Percentiles rank a stretch among this genome's conserved stretches.
Evolutionary conservation across 495 filamentous ascomycete genomes (phyloP).

Genomic region (Penicillium cataractarum): DNA sequence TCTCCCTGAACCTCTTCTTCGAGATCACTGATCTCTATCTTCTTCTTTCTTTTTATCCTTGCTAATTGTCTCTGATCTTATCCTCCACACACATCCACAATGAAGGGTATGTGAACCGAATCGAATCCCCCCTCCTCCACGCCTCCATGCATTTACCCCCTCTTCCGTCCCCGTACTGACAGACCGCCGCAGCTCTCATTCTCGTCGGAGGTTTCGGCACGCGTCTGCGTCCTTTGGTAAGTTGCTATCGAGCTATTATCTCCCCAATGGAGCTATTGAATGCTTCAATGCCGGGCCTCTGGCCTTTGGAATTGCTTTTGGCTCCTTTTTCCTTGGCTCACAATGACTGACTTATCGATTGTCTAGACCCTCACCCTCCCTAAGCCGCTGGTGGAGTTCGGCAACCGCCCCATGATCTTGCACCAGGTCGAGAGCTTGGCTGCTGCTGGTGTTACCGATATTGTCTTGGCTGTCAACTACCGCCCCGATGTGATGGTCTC

Average conservation of each 20-base stretch:
- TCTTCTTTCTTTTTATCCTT: constrained; percentile 12
- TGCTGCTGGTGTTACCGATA: constrained; percentile 94
- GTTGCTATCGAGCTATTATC: constrained; percentile 40
- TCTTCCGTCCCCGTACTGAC: constrained; percentile 20
- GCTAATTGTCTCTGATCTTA: constrained; percentile 16
- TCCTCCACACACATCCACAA: constrained; percentile 38
- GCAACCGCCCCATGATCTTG: constrained; percentile 97
- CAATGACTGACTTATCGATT: constrained; percentile 2
- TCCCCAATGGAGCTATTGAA: constrained; percentile 17
- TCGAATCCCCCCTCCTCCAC: constrained; percentile 12
- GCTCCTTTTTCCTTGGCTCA: background rate
- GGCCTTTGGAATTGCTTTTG: constrained; percentile 10
- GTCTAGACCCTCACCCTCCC: constrained; percentile 90
- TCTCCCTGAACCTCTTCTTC: constrained; percentile 17
- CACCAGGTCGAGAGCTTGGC: constrained; percentile 97
- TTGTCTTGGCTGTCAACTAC: constrained; percentile 98
- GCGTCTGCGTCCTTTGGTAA: constrained; percentile 94
- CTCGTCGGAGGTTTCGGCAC: constrained; percentile 99
- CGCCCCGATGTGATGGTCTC: constrained; percentile 92
- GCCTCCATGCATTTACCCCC: background rate
- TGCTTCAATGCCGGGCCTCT: constrained; percentile 12
- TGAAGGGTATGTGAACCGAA: constrained; percentile 53
- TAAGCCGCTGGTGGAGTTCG: constrained; percentile 97
- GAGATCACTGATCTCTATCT: constrained; percentile 16
- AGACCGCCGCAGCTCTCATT: constrained; percentile 76